Evolutionary conservation across 1,139 yeast genomes (phyloP).

Genomic region (Yamadazyma diddensiae): DNA sequence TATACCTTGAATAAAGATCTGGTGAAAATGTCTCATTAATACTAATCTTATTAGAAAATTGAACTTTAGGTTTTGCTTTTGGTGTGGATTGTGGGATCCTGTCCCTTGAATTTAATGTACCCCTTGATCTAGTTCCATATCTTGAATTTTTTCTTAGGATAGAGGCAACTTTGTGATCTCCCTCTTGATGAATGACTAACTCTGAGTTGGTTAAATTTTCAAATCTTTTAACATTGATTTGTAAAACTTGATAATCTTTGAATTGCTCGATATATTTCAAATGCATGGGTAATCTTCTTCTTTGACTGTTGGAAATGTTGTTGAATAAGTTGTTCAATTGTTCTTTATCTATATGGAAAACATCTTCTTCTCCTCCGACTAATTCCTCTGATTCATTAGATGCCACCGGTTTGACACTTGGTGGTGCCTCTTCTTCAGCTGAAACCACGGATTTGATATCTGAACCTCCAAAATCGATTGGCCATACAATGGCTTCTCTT

Average conservation of each 20-base stretch:
- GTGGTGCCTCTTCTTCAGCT: slow-evolving; percentile 5
- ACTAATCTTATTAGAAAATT: slow-evolving; percentile 42
- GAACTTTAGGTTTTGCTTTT: slow-evolving; percentile 24
- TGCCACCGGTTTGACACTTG: not conserved
- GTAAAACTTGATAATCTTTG: slow-evolving; percentile 33
- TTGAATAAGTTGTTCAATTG: slow-evolving; percentile 29
- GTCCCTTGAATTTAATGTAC: slow-evolving; percentile 21
- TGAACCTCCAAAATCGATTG: slow-evolving; percentile 21
- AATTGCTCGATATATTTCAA: slow-evolving; percentile 40
- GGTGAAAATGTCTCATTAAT: slow-evolving; percentile 50
- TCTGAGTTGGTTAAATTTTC: slow-evolving; percentile 20
- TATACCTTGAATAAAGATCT: slow-evolving; percentile 48
- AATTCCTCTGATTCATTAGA: slow-evolving; percentile 7
- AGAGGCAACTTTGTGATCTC: slow-evolving; percentile 5
- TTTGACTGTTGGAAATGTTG: slow-evolving; percentile 26
- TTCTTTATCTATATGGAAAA: slow-evolving; percentile 24
- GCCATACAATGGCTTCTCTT: slow-evolving; percentile 32
- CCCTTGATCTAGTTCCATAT: slow-evolving; percentile 5
- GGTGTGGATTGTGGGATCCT: slow-evolving; percentile 18
- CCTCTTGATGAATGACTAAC: slow-evolving; percentile 3
- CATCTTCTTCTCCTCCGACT: slow-evolving; percentile 15
- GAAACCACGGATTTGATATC: slow-evolving; percentile 15
- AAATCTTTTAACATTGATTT: slow-evolving; percentile 31
- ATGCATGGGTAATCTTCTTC: slow-evolving; percentile 34
- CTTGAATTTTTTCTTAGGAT: slow-evolving; percentile 8